These are phyloP conservation scores for Phytophthora kernoviae DNA, from an alignment of 352 stramenopile species.

Conservation along the genomic window DNA sequence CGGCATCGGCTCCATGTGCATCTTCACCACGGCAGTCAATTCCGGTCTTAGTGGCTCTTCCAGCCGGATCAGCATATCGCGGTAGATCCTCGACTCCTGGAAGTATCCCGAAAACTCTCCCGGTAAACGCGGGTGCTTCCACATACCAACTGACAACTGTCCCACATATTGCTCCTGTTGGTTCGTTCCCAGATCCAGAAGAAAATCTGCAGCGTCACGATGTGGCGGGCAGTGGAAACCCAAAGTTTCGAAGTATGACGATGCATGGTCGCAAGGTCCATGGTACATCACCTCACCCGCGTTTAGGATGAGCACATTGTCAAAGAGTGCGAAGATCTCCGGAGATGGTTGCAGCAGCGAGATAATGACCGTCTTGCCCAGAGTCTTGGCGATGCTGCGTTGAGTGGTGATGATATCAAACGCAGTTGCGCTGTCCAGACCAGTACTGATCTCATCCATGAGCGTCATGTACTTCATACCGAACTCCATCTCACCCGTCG, in stretches of 20 bases:
- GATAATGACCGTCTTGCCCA: slow-evolving; percentile 68
- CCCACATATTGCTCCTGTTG: slow-evolving; percentile 45
- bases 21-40: slow-evolving; percentile 58
- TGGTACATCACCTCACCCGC: slow-evolving; percentile 88
- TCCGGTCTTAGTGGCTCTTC: slow-evolving; percentile 37
- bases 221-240: slow-evolving; percentile 44
- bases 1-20: slow-evolving; percentile 7
- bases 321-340: slow-evolving; percentile 93
- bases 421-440: slow-evolving; percentile 52
- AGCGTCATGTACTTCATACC: slow-evolving; percentile 74
- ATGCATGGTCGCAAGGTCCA: slow-evolving; percentile 23
- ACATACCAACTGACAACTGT: neutral
- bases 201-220: slow-evolving; percentile 47
- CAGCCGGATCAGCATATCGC: slow-evolving; percentile 40
- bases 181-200: slow-evolving; percentile 51
- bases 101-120: slow-evolving; percentile 51
- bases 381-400: slow-evolving; percentile 45
- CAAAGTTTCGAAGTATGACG: slow-evolving; percentile 52
- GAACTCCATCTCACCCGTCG: slow-evolving; percentile 90
- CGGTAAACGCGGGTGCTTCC: slow-evolving; percentile 10
- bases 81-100: slow-evolving; percentile 45
- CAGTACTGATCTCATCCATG: slow-evolving; percentile 82
- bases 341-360: slow-evolving; percentile 90
- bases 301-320: slow-evolving; percentile 93
- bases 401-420: slow-evolving; percentile 65